Evolutionary conservation across 495 filamentous ascomycete species (phyloP), one percentile per base, ranked within the genome.

Genomic region (Trichocladium uniseriatum): DNA sequence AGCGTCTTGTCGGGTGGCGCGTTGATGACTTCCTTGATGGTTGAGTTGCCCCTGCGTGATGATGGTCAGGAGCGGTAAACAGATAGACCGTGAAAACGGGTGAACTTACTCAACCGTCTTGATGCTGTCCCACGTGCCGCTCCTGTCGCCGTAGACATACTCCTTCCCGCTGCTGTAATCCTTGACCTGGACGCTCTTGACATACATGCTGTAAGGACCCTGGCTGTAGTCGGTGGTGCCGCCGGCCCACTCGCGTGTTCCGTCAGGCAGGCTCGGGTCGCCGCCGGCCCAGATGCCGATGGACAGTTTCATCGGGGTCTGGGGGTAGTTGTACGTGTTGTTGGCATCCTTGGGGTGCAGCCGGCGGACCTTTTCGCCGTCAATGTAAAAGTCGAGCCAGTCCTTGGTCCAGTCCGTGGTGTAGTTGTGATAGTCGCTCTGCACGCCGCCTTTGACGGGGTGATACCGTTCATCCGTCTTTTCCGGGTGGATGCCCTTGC

Each of bases 221-320:
- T 79, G 58, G 40, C 64, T 59, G 69, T 84, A 94, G 65, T 89
- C 78, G 21, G 84, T 86, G 48, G 68, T 52, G 48, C 89, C 89
- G 40, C 87, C 87, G 52, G 89, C 87, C 89, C 89, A 95, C 40
- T 85, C 69, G 38, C 75, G 68, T 0, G 67, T 71, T 6, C 75
- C 75, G 10, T 63, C 11, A 11, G 74, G 55, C 53, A 84, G 79
- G 21, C 68, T 69, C 0, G 82, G 69, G 57, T 92, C 87, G 48
- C 89, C 89, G 46, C 87, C 89, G 50, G 86, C 86, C 89, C 89
- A 95, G 54, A 83, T 82, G 31, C 89, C 89, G 40, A 94, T 68
- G 54, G 81, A 86, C 44, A 94, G 69, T 65, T 80, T 83, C 85
- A 87, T 87, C 10, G 89, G 89, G 0, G 89, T 88, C 59, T 94